Percentiles rank a stretch among this genome's conserved stretches.
phyloP scores from a whole-genome alignment of 495 filamentous ascomycete species.

The Lasiosphaeria hispida region DNA sequence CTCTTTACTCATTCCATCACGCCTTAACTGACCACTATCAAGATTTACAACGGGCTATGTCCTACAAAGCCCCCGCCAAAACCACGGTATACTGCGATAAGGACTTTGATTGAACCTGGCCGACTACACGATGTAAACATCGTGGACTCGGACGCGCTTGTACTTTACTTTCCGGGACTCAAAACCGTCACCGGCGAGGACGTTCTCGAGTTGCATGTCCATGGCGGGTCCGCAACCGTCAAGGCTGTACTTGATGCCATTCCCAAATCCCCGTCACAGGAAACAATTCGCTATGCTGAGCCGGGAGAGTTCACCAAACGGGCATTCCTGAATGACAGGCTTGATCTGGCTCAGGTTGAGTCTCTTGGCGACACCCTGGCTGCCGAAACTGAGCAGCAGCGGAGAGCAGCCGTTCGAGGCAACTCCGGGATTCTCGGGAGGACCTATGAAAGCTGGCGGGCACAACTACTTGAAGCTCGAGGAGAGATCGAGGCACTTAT shows the following conservation, averaged over 20 bases:
- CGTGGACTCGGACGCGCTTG: slow-evolving; percentile 77
- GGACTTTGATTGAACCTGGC: slow-evolving; percentile 69
- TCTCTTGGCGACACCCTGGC: slow-evolving; percentile 80
- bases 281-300: slow-evolving; percentile 77
- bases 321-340: slow-evolving; percentile 81
- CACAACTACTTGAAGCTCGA: slow-evolving; percentile 71
- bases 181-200: slow-evolving; percentile 89
- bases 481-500: slow-evolving; percentile 94
- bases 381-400: slow-evolving; percentile 92
- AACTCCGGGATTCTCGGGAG: slow-evolving; percentile 66
- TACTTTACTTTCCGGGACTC: slow-evolving; percentile 85
- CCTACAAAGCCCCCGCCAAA: slow-evolving; percentile 61
- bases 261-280: slow-evolving; percentile 35
- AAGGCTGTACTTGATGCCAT: slow-evolving; percentile 82
- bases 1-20: not conserved
- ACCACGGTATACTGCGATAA: slow-evolving; percentile 72
- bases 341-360: slow-evolving; percentile 92
- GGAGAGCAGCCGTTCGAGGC: slow-evolving; percentile 77
- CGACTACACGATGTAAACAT: slow-evolving; percentile 37
- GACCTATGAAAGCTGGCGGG: slow-evolving; percentile 82
- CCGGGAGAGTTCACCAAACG: slow-evolving; percentile 94
- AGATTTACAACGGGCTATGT: slow-evolving; percentile 80
- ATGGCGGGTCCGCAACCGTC: slow-evolving; percentile 87
- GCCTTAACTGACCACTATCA: not conserved
- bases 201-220: slow-evolving; percentile 86